Percentiles rank a stretch among this genome's conserved stretches.
Conservation (phyloP, 768 basidiomycete species). For the Xerocomus brunneocitrinus region DNA sequence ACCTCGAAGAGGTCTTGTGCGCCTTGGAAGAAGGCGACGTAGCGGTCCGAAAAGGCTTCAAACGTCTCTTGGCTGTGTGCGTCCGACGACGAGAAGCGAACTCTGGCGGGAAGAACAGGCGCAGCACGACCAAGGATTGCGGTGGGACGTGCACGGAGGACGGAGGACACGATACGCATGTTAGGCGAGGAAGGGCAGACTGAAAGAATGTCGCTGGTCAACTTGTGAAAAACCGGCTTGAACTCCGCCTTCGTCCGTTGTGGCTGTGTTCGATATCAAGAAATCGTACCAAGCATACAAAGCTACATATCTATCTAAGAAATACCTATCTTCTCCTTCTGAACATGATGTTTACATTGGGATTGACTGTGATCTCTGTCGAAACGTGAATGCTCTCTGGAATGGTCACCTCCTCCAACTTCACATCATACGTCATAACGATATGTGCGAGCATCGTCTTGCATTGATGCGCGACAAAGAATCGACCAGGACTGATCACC, state of each 20-base stretch:
- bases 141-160: constrained; percentile 59
- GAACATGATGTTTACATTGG: background rate
- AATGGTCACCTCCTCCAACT: background rate
- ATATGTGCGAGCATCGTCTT: constrained; percentile 45
- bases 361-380: background rate
- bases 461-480: constrained; percentile 39
- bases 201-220: background rate
- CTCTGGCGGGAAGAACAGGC: constrained; percentile 37
- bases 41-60: constrained; percentile 91
- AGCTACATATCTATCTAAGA: background rate
- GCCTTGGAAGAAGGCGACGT: constrained; percentile 87
- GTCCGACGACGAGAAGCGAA: constrained; percentile 40
- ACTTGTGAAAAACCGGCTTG: constrained; percentile 11
- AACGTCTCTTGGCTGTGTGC: constrained; percentile 87
- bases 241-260: constrained; percentile 17
- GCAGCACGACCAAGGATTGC: constrained; percentile 38
- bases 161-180: constrained; percentile 60
- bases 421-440: constrained; percentile 22
- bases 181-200: constrained; percentile 20
- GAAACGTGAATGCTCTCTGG: background rate
- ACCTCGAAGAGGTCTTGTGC: constrained; percentile 98
- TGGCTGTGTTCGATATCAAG: constrained; percentile 11
- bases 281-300: background rate
- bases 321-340: background rate
- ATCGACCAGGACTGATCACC: constrained; percentile 27